These are phyloP conservation scores for Sporisorium scitamineum DNA, from an alignment of 1,284 basidiomycete genomes.

Conservation along the genomic window DNA sequence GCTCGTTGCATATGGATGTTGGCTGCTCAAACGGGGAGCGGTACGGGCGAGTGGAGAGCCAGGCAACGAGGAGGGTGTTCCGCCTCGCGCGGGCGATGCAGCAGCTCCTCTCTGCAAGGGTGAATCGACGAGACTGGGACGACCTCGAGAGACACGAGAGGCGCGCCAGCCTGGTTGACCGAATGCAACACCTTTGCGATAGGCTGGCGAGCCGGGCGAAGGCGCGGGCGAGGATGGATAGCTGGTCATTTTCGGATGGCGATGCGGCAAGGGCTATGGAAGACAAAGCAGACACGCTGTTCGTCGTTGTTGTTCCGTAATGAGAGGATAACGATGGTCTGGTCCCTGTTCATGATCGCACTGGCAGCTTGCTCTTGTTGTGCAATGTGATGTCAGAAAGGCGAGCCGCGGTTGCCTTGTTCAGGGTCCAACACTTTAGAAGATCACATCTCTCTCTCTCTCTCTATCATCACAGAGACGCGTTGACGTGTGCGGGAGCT, in stretches of 20 bases:
- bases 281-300: no score
- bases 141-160: constrained; percentile 39
- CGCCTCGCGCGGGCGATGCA: constrained; percentile 18
- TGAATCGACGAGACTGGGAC: constrained; percentile 29
- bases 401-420: not conserved
- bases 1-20: constrained; percentile 6
- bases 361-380: not conserved
- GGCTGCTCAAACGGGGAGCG: constrained; percentile 11
- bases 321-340: not conserved
- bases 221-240: constrained; percentile 27
- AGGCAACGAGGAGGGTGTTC: constrained; percentile 22
- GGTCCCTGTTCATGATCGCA: not conserved
- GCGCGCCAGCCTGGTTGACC: constrained; percentile 52
- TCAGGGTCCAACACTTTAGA: constrained; percentile 30
- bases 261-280: not conserved
- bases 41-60: constrained; percentile 22
- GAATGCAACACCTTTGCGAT: constrained; percentile 51
- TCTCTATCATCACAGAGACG: not conserved
- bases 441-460: constrained; percentile 16
- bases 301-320: not conserved
- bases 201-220: constrained; percentile 41
- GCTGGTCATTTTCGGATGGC: constrained; percentile 19
- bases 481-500: not conserved
- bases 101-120: constrained; percentile 23
- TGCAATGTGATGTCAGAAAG: constrained; percentile 19